phyloP scores from a whole-genome alignment of 2,329 filamentous ascomycete species.

The Exutisphaerella laricina region DNA sequence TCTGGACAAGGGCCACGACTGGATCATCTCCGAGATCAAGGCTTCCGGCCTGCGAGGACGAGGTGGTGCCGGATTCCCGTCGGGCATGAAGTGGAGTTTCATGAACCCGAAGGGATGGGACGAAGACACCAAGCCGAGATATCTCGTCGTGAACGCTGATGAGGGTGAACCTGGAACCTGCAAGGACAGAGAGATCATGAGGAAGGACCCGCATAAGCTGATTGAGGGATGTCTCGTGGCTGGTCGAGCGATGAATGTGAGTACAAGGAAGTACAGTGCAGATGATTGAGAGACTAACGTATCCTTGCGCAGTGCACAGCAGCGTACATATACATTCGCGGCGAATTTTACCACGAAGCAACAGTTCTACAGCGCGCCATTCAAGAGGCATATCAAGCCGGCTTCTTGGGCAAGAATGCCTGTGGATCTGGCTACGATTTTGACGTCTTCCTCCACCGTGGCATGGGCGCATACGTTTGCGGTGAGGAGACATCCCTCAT shows the following conservation, averaged over 20 bases:
- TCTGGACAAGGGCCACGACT: slow-evolving; percentile 91
- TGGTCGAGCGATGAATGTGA: slow-evolving; percentile 86
- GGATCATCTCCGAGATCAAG: slow-evolving; percentile 98
- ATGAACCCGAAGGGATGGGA: slow-evolving; percentile 99
- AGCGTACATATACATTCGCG: slow-evolving; percentile 98
- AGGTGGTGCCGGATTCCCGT: slow-evolving; percentile 96
- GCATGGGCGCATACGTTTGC: slow-evolving; percentile 95
- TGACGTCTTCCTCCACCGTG: slow-evolving; percentile 92
- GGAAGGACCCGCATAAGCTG: slow-evolving; percentile 99
- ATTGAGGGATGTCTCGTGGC: slow-evolving; percentile 95
- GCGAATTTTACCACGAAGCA: slow-evolving; percentile 95
- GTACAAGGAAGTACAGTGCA: slow-evolving; percentile 6
- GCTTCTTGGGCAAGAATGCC: slow-evolving; percentile 95
- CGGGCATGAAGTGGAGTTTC: slow-evolving; percentile 94
- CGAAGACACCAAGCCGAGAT: slow-evolving; percentile 91
- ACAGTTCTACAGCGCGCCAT: slow-evolving; percentile 90
- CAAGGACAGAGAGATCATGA: slow-evolving; percentile 99
- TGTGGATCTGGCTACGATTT: slow-evolving; percentile 97
- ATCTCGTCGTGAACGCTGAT: slow-evolving; percentile 96
- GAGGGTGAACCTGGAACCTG: slow-evolving; percentile 98
- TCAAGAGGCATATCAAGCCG: slow-evolving; percentile 93
- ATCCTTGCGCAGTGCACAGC: slow-evolving; percentile 59
- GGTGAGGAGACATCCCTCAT: slow-evolving; percentile 98
- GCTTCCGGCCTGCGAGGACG: slow-evolving; percentile 89
- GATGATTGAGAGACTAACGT: background rate